Evolutionary conservation across 345 rosid species (phyloP).

Genomic region (Brassica juncea): DNA sequence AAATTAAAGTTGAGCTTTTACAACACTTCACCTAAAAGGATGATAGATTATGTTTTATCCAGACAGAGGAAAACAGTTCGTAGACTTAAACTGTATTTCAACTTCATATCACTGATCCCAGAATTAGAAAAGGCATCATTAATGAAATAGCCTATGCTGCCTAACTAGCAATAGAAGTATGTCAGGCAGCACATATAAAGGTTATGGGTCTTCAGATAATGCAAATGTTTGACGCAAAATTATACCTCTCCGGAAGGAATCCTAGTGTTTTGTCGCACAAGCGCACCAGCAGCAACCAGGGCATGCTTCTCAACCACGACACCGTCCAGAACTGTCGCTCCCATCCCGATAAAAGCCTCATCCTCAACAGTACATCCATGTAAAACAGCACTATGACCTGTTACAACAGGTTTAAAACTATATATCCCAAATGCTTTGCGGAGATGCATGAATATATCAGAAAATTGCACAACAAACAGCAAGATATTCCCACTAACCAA

Average conservation of each 20-base stretch:
- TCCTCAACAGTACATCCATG: constrained; percentile 97
- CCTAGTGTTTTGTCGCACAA: constrained; percentile 85
- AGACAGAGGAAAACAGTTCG: not conserved
- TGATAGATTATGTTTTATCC: not conserved
- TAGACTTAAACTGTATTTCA: not conserved
- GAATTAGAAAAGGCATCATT: not conserved
- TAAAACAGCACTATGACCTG: constrained; percentile 95
- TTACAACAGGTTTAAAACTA: constrained; percentile 38
- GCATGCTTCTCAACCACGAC: constrained; percentile 84
- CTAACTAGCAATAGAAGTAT: constrained; percentile 16
- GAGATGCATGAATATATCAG: constrained; percentile 9
- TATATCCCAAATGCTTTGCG: constrained; percentile 9
- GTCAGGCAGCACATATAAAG: not conserved
- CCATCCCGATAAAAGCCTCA: constrained; percentile 90
- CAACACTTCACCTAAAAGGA: not conserved
- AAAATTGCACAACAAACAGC: not conserved
- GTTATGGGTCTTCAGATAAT: not conserved
- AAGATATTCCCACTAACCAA: constrained; percentile 61
- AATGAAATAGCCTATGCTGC: constrained; percentile 10
- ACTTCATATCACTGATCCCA: not conserved
- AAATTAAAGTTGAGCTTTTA: not conserved
- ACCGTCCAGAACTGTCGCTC: constrained; percentile 90
- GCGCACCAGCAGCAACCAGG: constrained; percentile 98
- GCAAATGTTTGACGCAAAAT: not conserved
- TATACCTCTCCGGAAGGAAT: constrained; percentile 88